Evolutionary conservation across 176 grass and related monocot genomes (phyloP), one percentile per base, ranked within the genome.

Genomic region (Oropetium thomaeum): DNA sequence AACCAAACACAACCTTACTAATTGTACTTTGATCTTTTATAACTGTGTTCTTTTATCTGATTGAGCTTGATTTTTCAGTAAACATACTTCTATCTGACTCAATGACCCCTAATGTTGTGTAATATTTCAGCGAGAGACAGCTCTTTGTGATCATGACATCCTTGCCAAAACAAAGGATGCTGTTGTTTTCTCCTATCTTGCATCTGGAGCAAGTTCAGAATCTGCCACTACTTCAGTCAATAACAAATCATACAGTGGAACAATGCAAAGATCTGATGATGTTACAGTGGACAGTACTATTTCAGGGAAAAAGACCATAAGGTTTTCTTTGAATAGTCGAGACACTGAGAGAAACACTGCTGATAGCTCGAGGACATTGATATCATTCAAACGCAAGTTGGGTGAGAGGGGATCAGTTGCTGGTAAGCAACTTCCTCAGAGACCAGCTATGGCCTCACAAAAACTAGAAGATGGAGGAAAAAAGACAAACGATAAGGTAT

Each of bases 171-270:
- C 77, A 76, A 99, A 88, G 80, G 87, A 92, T 51, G 67, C 74
- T 62, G 78, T 81, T 83, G 71, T 87, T 79, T 99, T 87, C 71
- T 91, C 96, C 28, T 93, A 82, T 75, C 74, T 85, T 68, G 73
- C 84, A 27, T 73, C 73, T 45, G 87, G 96, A 28, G 75, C 83
- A 70, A 99, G 92, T 83, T 99, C 96, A 45, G 96, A 96, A 90
- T 99, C 96, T 66, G 96, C 96, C 73, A 99, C 92, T 38, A 99
- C 92, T 67, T 99, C 96, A 17, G 88, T 99, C 85, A 92, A 99
- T 81, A 99, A 92, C 49, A 95, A 82, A 70, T 96, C 96, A 3
- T 92, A 95, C 69, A 99, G 96, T 79, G 85, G 87, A 73, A 88
- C 81, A 1, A 34, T 90, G 48, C 96, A 92, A 80, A 89, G 87